Evolutionary conservation across 2,329 filamentous ascomycete genomes (phyloP).

Genomic region (Colletotrichum lini): DNA sequence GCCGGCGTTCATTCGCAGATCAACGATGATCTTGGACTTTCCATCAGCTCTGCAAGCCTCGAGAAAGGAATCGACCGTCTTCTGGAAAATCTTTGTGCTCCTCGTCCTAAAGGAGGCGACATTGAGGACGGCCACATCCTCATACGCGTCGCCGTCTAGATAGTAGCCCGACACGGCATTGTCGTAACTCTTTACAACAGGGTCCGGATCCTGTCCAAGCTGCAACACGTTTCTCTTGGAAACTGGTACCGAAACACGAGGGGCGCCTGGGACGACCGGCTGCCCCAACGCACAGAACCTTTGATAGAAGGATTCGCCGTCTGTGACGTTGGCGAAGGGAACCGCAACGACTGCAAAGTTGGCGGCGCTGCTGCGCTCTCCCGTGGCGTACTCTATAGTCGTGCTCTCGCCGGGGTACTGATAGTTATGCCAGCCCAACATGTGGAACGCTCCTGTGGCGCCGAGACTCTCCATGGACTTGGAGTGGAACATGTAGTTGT

Average conservation of each 20-base stretch:
- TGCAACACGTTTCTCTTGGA: neutral
- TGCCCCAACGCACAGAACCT: slow-evolving; percentile 48
- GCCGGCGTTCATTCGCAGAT: slow-evolving; percentile 70
- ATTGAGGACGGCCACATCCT: slow-evolving; percentile 52
- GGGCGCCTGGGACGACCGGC: slow-evolving; percentile 1
- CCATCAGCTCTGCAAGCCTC: slow-evolving; percentile 56
- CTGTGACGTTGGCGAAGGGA: slow-evolving; percentile 48
- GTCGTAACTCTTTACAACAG: slow-evolving; percentile 46
- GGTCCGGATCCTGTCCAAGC: slow-evolving; percentile 46
- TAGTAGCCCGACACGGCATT: slow-evolving; percentile 51
- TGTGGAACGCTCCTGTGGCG: slow-evolving; percentile 48
- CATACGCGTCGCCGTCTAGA: slow-evolving; percentile 50
- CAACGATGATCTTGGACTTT: slow-evolving; percentile 72
- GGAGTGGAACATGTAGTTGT: slow-evolving; percentile 57
- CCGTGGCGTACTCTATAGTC: slow-evolving; percentile 49
- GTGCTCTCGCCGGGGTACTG: slow-evolving; percentile 49
- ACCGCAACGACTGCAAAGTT: slow-evolving; percentile 50
- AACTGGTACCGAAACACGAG: neutral
- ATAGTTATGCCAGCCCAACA: slow-evolving; percentile 46
- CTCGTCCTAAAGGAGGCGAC: slow-evolving; percentile 46
- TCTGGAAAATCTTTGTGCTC: slow-evolving; percentile 49
- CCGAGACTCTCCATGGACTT: slow-evolving; percentile 43
- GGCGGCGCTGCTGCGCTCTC: slow-evolving; percentile 47
- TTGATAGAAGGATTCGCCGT: slow-evolving; percentile 52
- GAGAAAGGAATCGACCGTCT: slow-evolving; percentile 48